These are phyloP conservation scores for Ulvella scutata DNA, from an alignment of 139 green algal species.

Conservation along the genomic window DNA sequence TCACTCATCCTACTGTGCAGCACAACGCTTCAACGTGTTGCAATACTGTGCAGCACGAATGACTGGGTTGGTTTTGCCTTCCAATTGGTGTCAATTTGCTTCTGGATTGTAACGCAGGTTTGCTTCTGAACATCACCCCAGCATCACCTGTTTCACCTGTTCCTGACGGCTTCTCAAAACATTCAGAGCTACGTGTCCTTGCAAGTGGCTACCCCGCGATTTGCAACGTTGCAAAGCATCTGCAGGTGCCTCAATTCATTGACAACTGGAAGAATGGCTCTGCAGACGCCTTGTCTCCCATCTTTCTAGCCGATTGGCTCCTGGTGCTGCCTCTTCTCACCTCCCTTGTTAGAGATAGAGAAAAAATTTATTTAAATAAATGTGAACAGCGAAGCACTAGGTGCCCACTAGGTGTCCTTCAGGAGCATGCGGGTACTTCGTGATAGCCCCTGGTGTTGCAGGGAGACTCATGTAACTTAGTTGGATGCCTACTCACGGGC, in stretches of 20 bases:
- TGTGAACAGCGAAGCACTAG: no score
- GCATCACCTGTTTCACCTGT: no score
- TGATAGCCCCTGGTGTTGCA: background rate
- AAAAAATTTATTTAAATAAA: no score
- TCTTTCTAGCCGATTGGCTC: constrained; percentile 78
- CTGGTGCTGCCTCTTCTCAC: constrained; percentile 15
- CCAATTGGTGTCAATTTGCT: background rate
- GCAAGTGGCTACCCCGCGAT: no score
- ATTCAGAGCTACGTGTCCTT: no score
- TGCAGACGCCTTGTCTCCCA: constrained; percentile 59
- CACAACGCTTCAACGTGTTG: no score
- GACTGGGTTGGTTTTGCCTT: background rate
- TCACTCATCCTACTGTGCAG: no score
- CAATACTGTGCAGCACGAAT: background rate
- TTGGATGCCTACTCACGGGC: background rate
- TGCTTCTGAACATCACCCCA: no score
- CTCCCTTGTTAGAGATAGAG: no score
- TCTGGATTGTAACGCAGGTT: background rate
- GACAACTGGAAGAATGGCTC: constrained; percentile 59
- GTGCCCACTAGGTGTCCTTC: background rate
- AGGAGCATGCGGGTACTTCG: background rate
- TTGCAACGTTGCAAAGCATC: no score
- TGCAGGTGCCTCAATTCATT: constrained; percentile 71
- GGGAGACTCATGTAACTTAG: background rate
- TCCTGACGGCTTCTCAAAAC: no score